Conservation (phyloP, 352 stramenopile genomes). For the Thalassiosira sp. region DNA sequence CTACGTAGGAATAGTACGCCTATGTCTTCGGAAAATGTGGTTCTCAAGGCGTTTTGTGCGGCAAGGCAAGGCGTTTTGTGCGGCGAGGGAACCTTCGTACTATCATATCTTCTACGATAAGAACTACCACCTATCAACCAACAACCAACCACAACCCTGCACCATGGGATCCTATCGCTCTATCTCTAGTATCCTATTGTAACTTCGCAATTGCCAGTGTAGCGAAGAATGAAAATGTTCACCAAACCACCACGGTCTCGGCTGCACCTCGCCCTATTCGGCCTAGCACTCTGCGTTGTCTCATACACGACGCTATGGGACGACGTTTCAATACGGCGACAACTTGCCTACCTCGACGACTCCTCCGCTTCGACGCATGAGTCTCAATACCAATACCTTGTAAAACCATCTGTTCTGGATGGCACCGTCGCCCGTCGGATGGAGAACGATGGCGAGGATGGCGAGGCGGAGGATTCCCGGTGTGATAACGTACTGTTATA, state of each 20-base stretch:
- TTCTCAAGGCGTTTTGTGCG: no score
- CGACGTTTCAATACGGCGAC: neutral
- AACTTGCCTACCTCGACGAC: neutral
- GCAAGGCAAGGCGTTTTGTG: no score
- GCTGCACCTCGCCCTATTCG: neutral
- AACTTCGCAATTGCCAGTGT: no score
- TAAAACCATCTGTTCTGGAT: neutral
- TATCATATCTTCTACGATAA: no score
- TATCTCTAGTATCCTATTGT: no score
- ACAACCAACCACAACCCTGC: no score
- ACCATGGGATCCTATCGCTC: no score
- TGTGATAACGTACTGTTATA: constrained; percentile 22
- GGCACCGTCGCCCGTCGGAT: neutral
- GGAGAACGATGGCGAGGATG: neutral
- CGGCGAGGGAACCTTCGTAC: no score
- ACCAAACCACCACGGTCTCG: neutral
- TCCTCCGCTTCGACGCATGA: neutral
- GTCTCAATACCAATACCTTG: neutral
- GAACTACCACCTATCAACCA: no score
- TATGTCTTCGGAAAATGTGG: no score
- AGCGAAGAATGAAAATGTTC: no score
- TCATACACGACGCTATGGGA: neutral
- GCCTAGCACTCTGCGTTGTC: neutral
- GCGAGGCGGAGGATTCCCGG: neutral
- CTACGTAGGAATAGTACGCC: no score